Percentiles rank a stretch among this genome's conserved stretches.
Evolutionary conservation across 2,329 filamentous ascomycete genomes (phyloP).

Genomic region (Beauveria bassiana): DNA sequence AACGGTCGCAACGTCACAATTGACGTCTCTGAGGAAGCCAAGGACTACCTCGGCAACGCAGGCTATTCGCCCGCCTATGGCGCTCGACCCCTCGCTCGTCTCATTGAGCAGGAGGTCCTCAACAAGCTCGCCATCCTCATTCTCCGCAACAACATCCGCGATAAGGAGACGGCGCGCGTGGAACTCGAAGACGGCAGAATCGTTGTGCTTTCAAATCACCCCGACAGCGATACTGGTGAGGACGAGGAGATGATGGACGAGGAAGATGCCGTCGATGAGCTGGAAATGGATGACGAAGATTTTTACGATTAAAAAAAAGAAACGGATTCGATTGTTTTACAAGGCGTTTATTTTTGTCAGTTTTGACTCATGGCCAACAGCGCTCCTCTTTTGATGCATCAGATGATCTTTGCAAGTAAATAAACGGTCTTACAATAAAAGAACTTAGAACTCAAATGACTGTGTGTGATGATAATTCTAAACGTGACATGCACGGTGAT

Average conservation of each 20-base stretch:
- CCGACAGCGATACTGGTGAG: conserved; percentile 50
- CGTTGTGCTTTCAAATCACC: conserved; percentile 74
- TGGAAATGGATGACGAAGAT: conserved; percentile 56
- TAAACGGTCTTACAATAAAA: neutral
- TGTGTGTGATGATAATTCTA: neutral
- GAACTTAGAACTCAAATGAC: neutral
- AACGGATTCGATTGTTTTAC: neutral
- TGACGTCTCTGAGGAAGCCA: conserved; percentile 73
- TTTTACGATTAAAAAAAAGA: conserved; percentile 31
- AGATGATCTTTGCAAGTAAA: conserved; percentile 5
- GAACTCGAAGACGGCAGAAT: conserved; percentile 74
- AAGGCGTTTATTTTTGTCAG: neutral
- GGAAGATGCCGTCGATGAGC: conserved; percentile 66
- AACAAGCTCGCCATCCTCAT: conserved; percentile 91
- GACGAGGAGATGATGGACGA: conserved; percentile 67
- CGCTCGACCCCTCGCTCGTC: conserved; percentile 74
- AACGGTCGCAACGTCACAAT: conserved; percentile 86
- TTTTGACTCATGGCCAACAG: neutral
- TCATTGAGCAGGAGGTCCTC: conserved; percentile 96
- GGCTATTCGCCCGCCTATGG: conserved; percentile 96
- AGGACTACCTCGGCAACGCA: conserved; percentile 83
- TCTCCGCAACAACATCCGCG: conserved; percentile 71
- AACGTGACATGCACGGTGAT: neutral
- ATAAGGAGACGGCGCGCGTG: conserved; percentile 77
- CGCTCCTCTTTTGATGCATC: neutral